phyloP scores from a whole-genome alignment of 306 rosid genomes.

The Mimosa bimucronata region DNA sequence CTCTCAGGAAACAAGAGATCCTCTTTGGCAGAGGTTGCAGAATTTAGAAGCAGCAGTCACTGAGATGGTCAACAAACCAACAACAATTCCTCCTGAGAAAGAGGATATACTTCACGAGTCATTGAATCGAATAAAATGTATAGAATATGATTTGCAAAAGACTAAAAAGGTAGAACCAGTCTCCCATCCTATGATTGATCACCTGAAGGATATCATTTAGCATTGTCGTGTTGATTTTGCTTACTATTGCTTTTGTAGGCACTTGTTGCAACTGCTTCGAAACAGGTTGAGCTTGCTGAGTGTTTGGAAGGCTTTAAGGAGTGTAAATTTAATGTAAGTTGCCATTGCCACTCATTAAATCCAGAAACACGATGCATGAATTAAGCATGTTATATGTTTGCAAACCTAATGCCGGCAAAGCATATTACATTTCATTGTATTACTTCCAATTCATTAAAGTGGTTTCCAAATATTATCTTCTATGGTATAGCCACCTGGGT shows the following conservation, averaged over 20 bases:
- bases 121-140: slow-evolving; percentile 81
- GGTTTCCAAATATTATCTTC: slow-evolving; percentile 7
- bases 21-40: slow-evolving; percentile 83
- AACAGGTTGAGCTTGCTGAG: slow-evolving; percentile 93
- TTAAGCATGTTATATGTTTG: slow-evolving; percentile 22
- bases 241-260: slow-evolving; percentile 58
- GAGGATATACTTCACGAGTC: slow-evolving; percentile 90
- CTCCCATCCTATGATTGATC: slow-evolving; percentile 34
- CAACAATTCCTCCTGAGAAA: slow-evolving; percentile 87
- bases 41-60: slow-evolving; percentile 77
- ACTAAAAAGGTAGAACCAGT: slow-evolving; percentile 73
- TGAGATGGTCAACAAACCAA: slow-evolving; percentile 75
- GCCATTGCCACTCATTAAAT: slow-evolving; percentile 30
- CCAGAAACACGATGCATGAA: neutral
- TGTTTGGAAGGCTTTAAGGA: slow-evolving; percentile 76
- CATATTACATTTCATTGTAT: slow-evolving; percentile 18
- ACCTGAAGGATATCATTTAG: slow-evolving; percentile 33
- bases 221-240: slow-evolving; percentile 35
- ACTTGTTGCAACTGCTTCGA: slow-evolving; percentile 83
- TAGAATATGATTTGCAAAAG: slow-evolving; percentile 91
- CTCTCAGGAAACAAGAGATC: slow-evolving; percentile 51
- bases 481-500: too few relatives aligned
- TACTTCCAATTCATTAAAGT: neutral
- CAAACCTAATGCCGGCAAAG: slow-evolving; percentile 5
- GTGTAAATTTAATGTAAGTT: slow-evolving; percentile 60